Percentiles rank a stretch among this genome's conserved stretches.
Evolutionary conservation across 2,329 filamentous ascomycete species (phyloP).

Genomic region (Phaeosphaeria sp.): DNA sequence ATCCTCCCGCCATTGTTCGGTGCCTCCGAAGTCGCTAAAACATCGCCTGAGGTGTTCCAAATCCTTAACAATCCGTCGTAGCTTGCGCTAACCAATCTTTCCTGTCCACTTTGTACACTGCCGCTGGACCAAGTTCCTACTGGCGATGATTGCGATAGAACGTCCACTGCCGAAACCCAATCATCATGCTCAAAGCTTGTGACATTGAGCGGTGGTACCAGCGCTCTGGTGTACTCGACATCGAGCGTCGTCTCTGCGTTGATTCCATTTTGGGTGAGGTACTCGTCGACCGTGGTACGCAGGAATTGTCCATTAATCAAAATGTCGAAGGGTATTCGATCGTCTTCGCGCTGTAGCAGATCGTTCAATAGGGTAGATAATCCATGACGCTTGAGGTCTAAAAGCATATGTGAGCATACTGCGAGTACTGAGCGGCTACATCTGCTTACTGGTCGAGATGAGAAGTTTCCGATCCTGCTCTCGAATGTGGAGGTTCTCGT

Average conservation of each 20-base stretch:
- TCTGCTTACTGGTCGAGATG: conserved; percentile 42
- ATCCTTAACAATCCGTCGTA: conserved; percentile 89
- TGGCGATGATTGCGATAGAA: conserved; percentile 72
- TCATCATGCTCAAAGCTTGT: conserved; percentile 97
- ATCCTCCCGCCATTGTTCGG: conserved; percentile 69
- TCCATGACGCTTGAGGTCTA: conserved; percentile 41
- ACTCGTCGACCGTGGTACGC: conserved; percentile 87
- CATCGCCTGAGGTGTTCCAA: conserved; percentile 85
- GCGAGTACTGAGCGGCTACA: background rate
- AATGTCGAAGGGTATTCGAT: conserved; percentile 87
- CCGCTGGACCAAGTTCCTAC: conserved; percentile 64
- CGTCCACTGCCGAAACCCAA: conserved; percentile 89
- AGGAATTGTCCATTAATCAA: conserved; percentile 93
- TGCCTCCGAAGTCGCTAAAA: conserved; percentile 77
- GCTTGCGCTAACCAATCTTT: conserved; percentile 85
- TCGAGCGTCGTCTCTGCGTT: conserved; percentile 86
- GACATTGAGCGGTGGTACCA: conserved; percentile 87
- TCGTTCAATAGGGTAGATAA: conserved; percentile 70
- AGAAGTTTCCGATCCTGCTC: conserved; percentile 41
- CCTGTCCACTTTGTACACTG: conserved; percentile 60
- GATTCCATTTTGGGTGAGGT: conserved; percentile 83
- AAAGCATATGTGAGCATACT: conserved; percentile 14
- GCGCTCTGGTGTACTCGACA: conserved; percentile 90
- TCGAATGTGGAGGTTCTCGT: conserved; percentile 39
- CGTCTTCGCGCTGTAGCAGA: conserved; percentile 62